phyloP scores from a whole-genome alignment of 106 monocot species.

The Dendrobium officinale region DNA sequence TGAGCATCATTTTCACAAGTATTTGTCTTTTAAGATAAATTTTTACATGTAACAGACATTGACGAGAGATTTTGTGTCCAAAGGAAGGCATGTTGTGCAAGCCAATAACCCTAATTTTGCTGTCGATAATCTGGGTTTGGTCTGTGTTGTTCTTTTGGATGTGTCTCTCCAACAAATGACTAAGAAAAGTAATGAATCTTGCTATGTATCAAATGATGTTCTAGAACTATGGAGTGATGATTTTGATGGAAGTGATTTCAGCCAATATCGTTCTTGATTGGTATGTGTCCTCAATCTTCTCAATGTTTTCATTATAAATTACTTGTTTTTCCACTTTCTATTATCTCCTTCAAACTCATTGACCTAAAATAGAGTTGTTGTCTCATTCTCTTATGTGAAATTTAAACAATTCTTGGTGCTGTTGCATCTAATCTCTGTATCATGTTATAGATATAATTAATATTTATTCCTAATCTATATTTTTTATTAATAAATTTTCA shows the following conservation, averaged over 20 bases:
- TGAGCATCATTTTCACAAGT: too few species aligned
- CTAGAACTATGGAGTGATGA: constrained; percentile 92
- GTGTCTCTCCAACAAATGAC: constrained; percentile 80
- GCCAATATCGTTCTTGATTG: constrained; percentile 91
- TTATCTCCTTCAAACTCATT: background rate
- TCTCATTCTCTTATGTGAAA: background rate
- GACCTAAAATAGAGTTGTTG: background rate
- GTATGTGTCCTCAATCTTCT: constrained; percentile 18
- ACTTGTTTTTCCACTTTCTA: background rate
- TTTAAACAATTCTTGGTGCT: background rate
- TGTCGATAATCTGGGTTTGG: constrained; percentile 16
- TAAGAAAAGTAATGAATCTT: constrained; percentile 44
- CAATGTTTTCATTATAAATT: background rate
- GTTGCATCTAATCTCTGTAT: background rate
- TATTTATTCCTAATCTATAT: background rate
- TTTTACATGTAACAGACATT: constrained; percentile 33
- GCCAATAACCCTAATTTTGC: constrained; percentile 21
- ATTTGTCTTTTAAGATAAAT: background rate
- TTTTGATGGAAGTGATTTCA: constrained; percentile 76
- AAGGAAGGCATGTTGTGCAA: constrained; percentile 36
- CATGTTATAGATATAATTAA: background rate
- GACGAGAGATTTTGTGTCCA: constrained; percentile 55
- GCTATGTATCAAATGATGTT: constrained; percentile 11
- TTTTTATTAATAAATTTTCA: background rate
- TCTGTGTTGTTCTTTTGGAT: constrained; percentile 59